Evolutionary conservation across 257 asterid species (phyloP), one percentile per base, ranked within the genome.

Genomic region (Agastache rugosa): DNA sequence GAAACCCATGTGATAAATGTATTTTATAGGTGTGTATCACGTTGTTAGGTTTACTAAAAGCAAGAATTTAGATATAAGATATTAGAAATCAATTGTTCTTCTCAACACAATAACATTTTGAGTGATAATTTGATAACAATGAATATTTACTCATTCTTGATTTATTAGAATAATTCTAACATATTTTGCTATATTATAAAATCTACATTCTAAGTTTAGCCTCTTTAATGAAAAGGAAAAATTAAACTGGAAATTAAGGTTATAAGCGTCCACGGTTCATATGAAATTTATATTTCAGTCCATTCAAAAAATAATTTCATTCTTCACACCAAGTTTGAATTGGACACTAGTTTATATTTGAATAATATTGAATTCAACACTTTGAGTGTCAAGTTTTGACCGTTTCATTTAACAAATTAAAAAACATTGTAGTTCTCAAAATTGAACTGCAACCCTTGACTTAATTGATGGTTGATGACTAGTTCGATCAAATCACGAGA

Each of bases 241-340:
- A 31, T 31, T 31, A 4, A 31, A 31, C 37, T 31, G 5, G 37
- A 31, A 31, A 5, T 31, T 31, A 3, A 3, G 37, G 37, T 31
- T 54, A 15, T 66, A 66, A 27, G 58, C 22, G 31, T 23, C 63
- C 31, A 29, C 42, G 25, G 15, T 48, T 31, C 39, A 53, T 17
- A 3, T 17, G 37, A 45, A 61, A 25, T 25, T 7, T 45, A 0
- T 35, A 6, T 16, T 8, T 25, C 31, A 5, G 51, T 35, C 51
- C 74, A 34, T 54, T 50, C 37, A 42, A 61, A 16, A 11, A n/a
- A 19, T 5, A 14, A 60, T 17, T 63, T 31, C 14, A 29, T 63
- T 39, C 3, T 7, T 59, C 58, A 55, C 65, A 25, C 76, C 51
- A 39, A n/a, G 15, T 47, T 77, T 61, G 73, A 63, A 77, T 62